These are phyloP conservation scores for Thalassiosira pacifica DNA, from an alignment of 352 stramenopile species.

Conservation along the genomic window DNA sequence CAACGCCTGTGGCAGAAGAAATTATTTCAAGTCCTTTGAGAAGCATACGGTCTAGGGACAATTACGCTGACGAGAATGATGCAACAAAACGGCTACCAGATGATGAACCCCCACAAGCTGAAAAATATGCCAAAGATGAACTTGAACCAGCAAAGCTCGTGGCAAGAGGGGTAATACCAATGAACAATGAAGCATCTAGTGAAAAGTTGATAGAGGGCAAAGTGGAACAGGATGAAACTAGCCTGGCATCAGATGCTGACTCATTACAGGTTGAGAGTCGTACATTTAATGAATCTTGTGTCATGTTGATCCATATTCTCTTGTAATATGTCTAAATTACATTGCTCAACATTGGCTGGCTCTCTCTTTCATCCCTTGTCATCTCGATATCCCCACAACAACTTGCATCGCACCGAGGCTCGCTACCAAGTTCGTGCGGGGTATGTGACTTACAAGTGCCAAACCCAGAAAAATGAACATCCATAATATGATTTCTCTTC, in stretches of 20 bases:
- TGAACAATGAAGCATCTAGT: neutral
- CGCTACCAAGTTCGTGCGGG: too few species aligned
- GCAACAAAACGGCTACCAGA: constrained; percentile 2
- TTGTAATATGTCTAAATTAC: too few species aligned
- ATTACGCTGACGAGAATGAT: neutral
- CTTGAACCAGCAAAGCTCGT: neutral
- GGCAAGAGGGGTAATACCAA: neutral
- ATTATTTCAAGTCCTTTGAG: neutral
- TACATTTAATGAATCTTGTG: too few species aligned
- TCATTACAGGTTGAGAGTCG: neutral
- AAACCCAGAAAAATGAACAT: too few species aligned
- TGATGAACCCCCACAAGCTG: neutral
- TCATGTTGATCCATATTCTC: too few species aligned
- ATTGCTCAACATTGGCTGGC: too few species aligned
- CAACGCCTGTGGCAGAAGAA: constrained; percentile 14
- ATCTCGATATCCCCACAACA: too few species aligned
- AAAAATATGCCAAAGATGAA: neutral
- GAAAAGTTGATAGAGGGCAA: neutral
- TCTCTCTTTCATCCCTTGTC: too few species aligned
- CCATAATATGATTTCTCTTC: too few species aligned
- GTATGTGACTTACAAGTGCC: too few species aligned
- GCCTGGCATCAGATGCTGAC: neutral
- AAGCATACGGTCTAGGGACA: constrained; percentile 2
- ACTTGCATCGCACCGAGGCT: too few species aligned
- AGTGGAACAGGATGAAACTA: neutral